Base-by-base conservation (phyloP, 148 eudicot species). In the Arbutus unedo region DNA sequence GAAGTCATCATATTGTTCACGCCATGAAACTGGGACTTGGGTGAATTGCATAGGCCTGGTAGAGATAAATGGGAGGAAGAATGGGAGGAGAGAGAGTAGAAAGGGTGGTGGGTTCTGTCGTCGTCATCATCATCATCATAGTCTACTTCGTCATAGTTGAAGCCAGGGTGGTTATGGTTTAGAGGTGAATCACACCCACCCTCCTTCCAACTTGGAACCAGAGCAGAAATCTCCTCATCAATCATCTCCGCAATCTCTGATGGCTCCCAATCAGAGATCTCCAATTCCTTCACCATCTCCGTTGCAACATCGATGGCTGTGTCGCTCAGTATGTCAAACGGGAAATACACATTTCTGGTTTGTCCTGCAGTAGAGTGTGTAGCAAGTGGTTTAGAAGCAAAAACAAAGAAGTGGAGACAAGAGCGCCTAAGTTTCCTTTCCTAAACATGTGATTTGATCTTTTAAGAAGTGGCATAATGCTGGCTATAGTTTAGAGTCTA, bases 221-320 rank as follows among this genome's bases (percentile, higher is more conserved):
- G 77, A 31, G 85, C 90, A 47, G 90, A 84, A 64, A 89, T 88
- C 74, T 87, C 91, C 66, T 70, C 86, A 21, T 88, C 87, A 50
- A 89, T 89, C 91, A 89, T 89, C 55, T 88, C 82, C 0, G 91
- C 88, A 57, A 89, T 89, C 78, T 89, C 90, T 50, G 53, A 84
- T 38, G 91, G 90, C 23, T 79, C 86, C 91, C 88, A 87, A 78
- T 87, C 90, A 7, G 49, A 64, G 56, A 89, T 89, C 74, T 89
- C 91, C 48, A 89, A 78, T 64, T 89, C 91, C 91, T 88, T 88
- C 77, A 89, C 91, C 91, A 89, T 89, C 78, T 89, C 90, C 47
- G 53, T 81, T 14, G 91, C 91, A 11, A 89, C 91, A 47, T 88
- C 89, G 2, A 74, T n/a, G 16, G 91, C 85, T 4, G 89, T 88